Conservation (phyloP, 768 basidiomycete genomes). For the Pisolithus orientalis region DNA sequence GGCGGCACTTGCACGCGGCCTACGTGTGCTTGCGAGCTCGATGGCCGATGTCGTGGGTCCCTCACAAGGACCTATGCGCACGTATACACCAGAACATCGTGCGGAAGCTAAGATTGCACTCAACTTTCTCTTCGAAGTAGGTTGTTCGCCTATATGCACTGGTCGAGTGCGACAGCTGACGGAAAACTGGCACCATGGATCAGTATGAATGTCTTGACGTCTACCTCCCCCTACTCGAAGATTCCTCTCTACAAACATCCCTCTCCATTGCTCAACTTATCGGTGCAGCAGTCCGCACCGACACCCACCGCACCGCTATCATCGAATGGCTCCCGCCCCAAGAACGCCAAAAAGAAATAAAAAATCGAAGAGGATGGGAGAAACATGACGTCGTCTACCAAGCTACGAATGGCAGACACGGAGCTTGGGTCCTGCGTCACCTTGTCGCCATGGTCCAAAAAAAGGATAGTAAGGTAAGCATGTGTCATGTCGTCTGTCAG, state of each 20-base stretch:
- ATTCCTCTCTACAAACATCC: conserved; percentile 34
- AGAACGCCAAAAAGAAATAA: conserved; percentile 50
- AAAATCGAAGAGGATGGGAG: conserved; percentile 70
- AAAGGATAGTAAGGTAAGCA: conserved; percentile 48
- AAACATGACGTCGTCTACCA: conserved; percentile 39
- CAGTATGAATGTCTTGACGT: conserved; percentile 59
- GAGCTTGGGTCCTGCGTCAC: conserved; percentile 55
- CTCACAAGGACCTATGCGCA: conserved; percentile 54
- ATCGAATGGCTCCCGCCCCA: conserved; percentile 57
- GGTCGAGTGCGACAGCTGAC: neutral
- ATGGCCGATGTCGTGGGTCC: conserved; percentile 67
- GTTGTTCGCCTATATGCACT: neutral
- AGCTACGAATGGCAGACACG: conserved; percentile 35
- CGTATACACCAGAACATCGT: conserved; percentile 31
- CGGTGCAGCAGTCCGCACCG: conserved; percentile 42
- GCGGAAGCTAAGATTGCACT: conserved; percentile 52
- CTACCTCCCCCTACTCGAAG: conserved; percentile 57
- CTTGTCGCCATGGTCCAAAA: conserved; percentile 42
- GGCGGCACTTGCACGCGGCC: conserved; percentile 55
- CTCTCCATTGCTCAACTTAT: conserved; percentile 57
- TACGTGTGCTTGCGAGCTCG: conserved; percentile 52
- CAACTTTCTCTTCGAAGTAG: conserved; percentile 55
- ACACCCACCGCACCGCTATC: conserved; percentile 43
- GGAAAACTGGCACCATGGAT: neutral
- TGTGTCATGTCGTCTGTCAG: neutral